Conservation (phyloP, 768 basidiomycete genomes). For the Boletus vinaceobasis region DNA sequence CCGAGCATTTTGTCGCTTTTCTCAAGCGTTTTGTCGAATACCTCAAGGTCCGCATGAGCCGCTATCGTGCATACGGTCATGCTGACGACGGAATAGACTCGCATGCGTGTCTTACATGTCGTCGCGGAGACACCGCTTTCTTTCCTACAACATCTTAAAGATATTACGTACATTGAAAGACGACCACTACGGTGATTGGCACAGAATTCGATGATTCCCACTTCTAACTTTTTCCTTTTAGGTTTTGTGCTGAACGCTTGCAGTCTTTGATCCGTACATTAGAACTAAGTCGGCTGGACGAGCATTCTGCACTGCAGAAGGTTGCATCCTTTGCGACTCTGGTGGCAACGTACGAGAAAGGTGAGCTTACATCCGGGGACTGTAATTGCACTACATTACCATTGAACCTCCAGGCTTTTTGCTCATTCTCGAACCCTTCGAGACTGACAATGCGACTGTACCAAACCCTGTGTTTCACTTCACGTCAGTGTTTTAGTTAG, state of each 20-base stretch:
- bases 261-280: slow-evolving; percentile 92
- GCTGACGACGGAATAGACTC: slow-evolving; percentile 57
- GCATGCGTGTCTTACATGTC: slow-evolving; percentile 99
- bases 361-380: slow-evolving; percentile 34
- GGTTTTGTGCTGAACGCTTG: slow-evolving; percentile 94
- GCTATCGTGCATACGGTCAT: not conserved
- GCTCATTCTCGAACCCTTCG: slow-evolving; percentile 95
- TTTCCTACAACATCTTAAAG: slow-evolving; percentile 96
- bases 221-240: slow-evolving; percentile 29
- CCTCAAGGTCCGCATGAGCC: slow-evolving; percentile 63
- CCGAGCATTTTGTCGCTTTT: slow-evolving; percentile 98
- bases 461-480: slow-evolving; percentile 99
- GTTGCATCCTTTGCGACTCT: slow-evolving; percentile 95
- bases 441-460: slow-evolving; percentile 97
- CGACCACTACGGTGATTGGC: slow-evolving; percentile 78
- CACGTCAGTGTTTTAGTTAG: slow-evolving; percentile 52
- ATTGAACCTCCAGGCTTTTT: slow-evolving; percentile 66
- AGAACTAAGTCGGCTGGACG: slow-evolving; percentile 85
- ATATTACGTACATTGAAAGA: slow-evolving; percentile 97
- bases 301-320: slow-evolving; percentile 89
- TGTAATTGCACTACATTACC: not conserved
- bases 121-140: slow-evolving; percentile 97
- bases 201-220: not conserved
- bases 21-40: slow-evolving; percentile 98
- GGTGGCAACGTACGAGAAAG: slow-evolving; percentile 97